Evolutionary conservation across 805 yeast species (phyloP).

Genomic region (Saturnispora silvae): DNA sequence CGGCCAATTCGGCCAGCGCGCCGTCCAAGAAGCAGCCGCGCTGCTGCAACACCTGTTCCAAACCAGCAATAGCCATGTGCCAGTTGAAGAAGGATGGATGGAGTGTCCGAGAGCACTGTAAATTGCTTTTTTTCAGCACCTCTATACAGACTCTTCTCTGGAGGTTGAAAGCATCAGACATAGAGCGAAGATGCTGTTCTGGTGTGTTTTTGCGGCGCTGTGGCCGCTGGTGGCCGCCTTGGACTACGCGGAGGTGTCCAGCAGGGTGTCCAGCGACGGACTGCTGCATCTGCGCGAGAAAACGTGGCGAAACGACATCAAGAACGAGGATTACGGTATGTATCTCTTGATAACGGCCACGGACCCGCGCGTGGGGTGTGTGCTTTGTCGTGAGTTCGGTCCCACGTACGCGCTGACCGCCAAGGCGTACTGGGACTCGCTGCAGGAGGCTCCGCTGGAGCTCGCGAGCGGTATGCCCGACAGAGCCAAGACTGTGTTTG

Average conservation of each 20-base stretch:
- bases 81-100: no score
- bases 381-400: slow-evolving; percentile 55
- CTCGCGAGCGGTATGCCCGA: slow-evolving; percentile 24
- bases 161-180: no score
- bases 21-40: no score
- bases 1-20: no score
- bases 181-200: not conserved
- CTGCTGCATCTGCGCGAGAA: slow-evolving; percentile 37
- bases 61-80: no score
- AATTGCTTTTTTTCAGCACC: no score
- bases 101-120: no score
- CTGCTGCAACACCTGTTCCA: no score
- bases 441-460: slow-evolving; percentile 32
- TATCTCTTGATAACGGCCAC: slow-evolving; percentile 64
- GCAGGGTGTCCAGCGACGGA: slow-evolving; percentile 10
- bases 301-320: slow-evolving; percentile 45
- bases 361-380: slow-evolving; percentile 64
- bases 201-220: slow-evolving; percentile 27
- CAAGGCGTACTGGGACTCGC: slow-evolving; percentile 39
- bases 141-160: no score
- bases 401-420: slow-evolving; percentile 59
- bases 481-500: slow-evolving; percentile 43
- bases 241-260: slow-evolving; percentile 14
- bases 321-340: slow-evolving; percentile 58
- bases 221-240: slow-evolving; percentile 8